Conservation (phyloP, 352 stramenopile species). For the Aphanomyces astaci region DNA sequence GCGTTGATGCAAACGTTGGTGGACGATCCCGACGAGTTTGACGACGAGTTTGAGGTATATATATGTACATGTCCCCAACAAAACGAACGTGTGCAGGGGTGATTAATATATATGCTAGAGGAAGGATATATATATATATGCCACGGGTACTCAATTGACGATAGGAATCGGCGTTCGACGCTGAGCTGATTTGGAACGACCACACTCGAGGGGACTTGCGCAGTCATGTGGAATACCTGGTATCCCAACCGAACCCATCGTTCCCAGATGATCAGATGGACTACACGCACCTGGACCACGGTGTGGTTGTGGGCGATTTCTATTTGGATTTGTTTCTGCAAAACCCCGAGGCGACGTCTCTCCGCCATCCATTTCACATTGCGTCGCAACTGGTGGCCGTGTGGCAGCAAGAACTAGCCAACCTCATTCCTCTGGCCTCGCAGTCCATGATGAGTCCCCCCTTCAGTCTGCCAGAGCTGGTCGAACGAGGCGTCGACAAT, state of each 20-base stretch:
- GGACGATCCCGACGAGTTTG: neutral
- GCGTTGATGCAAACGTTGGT: neutral
- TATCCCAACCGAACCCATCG: neutral
- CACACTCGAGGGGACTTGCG: conserved; percentile 3
- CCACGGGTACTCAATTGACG: neutral
- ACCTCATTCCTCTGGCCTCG: conserved; percentile 1
- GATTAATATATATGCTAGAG: too few species aligned
- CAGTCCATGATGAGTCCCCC: conserved; percentile 14
- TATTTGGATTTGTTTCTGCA: conserved; percentile 19
- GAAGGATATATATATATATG: too few species aligned
- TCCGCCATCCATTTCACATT: conserved; percentile 8
- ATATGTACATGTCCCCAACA: too few species aligned
- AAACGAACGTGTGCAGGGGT: too few species aligned
- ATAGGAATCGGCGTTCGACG: conserved; percentile 11
- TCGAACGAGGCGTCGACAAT: neutral
- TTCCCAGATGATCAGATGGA: conserved; percentile 15
- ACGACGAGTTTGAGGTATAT: neutral
- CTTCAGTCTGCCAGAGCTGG: conserved; percentile 6
- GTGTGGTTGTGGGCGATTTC: conserved; percentile 4
- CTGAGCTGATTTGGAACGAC: conserved; percentile 18
- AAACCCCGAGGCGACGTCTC: conserved; percentile 9
- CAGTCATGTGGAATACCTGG: neutral
- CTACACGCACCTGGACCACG: conserved; percentile 1
- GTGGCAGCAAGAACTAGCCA: neutral
- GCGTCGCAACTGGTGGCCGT: neutral